Conservation (phyloP, 2,329 filamentous ascomycete species). For the Fulvia fulva region DNA sequence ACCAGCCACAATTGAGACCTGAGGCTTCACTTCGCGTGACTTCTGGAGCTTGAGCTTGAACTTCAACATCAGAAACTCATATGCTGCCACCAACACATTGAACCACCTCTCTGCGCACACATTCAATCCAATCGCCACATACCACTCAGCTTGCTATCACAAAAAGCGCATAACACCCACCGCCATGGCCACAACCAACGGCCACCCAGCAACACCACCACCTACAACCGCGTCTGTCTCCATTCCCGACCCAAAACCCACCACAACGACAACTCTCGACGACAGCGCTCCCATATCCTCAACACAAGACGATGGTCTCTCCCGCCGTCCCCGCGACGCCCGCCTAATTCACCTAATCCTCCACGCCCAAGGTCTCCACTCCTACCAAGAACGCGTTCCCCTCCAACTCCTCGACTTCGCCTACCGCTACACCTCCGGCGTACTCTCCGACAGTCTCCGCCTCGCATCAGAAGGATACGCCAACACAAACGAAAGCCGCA, state of each 20-base stretch:
- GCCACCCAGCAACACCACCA: conserved; percentile 30
- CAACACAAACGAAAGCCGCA: conserved; percentile 24
- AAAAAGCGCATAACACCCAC: neutral
- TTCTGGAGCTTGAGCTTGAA: neutral
- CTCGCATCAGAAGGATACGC: conserved; percentile 66
- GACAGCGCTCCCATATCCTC: conserved; percentile 32
- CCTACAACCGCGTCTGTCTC: conserved; percentile 24
- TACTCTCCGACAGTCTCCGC: conserved; percentile 68
- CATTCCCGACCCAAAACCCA: conserved; percentile 4
- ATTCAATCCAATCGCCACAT: neutral
- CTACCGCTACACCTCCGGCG: conserved; percentile 71
- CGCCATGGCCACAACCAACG: conserved; percentile 25
- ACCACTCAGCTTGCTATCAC: neutral
- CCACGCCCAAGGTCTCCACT: conserved; percentile 70
- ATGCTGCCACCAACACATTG: neutral
- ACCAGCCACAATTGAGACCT: neutral
- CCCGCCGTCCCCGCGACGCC: conserved; percentile 67
- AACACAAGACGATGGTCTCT: conserved; percentile 33
- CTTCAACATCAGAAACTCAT: neutral
- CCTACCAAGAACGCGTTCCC: conserved; percentile 78
- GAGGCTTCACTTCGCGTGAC: neutral
- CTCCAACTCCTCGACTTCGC: conserved; percentile 81
- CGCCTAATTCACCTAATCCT: conserved; percentile 77
- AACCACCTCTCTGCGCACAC: neutral
- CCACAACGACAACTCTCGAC: conserved; percentile 12